Percentiles rank a stretch among this genome's conserved stretches.
phyloP scores from a whole-genome alignment of 2,329 filamentous ascomycete genomes.

The Acarospora socialis region DNA sequence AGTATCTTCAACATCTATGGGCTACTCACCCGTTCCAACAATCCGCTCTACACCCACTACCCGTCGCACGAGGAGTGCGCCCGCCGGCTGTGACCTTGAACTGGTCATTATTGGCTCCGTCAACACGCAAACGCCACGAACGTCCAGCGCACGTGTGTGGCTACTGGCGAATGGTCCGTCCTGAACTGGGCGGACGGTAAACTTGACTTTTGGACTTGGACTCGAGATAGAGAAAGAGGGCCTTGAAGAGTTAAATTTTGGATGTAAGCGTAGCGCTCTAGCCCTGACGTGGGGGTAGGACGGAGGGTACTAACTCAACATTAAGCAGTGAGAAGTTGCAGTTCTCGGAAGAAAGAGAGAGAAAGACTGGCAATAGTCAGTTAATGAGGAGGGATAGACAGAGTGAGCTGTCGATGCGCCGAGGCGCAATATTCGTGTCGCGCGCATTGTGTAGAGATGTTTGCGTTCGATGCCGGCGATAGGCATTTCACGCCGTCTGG shows the following conservation, averaged over 20 bases:
- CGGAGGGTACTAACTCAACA: background rate
- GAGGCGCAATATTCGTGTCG: no score
- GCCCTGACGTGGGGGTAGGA: background rate
- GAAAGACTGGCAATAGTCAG: no score
- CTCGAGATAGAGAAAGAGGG: background rate
- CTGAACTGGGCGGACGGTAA: conserved; percentile 15
- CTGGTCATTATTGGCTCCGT: background rate
- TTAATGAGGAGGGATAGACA: no score
- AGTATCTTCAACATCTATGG: conserved; percentile 12
- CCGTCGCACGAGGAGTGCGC: background rate
- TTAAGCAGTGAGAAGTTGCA: background rate
- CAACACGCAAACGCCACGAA: background rate
- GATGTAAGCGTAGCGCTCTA: background rate
- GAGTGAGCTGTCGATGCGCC: no score
- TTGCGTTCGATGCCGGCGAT: conserved; percentile 8
- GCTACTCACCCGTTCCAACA: conserved; percentile 4
- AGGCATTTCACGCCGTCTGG: conserved; percentile 4
- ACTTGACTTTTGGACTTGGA: conserved; percentile 1
- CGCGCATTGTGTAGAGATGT: background rate
- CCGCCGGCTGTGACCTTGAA: background rate
- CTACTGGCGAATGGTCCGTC: conserved; percentile 15
- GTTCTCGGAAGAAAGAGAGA: no score
- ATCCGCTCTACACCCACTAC: background rate
- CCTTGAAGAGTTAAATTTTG: background rate
- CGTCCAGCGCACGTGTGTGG: conserved; percentile 8